Base-by-base conservation (phyloP, 129 eudicot genomes). In the Rutidosis leptorrhynchoides region DNA sequence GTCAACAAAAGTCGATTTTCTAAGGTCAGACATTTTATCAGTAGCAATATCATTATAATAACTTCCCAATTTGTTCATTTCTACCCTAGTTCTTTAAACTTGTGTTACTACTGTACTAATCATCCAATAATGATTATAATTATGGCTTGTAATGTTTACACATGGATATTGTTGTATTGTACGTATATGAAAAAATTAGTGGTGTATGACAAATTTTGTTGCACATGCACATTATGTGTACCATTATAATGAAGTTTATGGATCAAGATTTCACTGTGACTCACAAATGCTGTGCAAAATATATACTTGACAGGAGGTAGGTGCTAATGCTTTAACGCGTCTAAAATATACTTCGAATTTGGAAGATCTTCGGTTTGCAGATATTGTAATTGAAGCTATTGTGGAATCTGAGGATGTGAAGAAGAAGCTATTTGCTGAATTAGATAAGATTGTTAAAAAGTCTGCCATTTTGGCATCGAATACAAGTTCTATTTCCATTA, bases 401-500 rank as follows among this genome's bases (percentile, higher is more conserved):
- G 87, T 89, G 53, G 98, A 92, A 76, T 81, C 88, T 15, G 98
- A 92, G 79, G 96, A 79, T 55, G 95, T 75, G 64, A 92, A 92
- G 84, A 92, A 85, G 78, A 88, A 82, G 43, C 71, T 88, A 45
- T 88, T 92, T 65, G 58, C 42, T 71, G 68, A 83, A 40, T 54
- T 92, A 23, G 98, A 88, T 65, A 82, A 76, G 43, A 79, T 81
- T 20, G 73, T 76, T 2, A 85, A 92, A 74, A 17, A 29, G 52
- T 81, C 98, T 32, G 86, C 96, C 40, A 88, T 92, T 77, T 85
- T 92, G 80, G 96, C 98, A 54, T 92, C 98, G 5, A 92, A 88
- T 74, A 92, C 98, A 12, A 92, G 98, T 64, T 92, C 98, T 21
- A 92, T 88, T 30, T 88, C 96, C 33, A 88, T 88, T 45, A 85